Evolutionary conservation across 2,329 filamentous ascomycete genomes (phyloP).

Genomic region (Aureobasidium sp.): DNA sequence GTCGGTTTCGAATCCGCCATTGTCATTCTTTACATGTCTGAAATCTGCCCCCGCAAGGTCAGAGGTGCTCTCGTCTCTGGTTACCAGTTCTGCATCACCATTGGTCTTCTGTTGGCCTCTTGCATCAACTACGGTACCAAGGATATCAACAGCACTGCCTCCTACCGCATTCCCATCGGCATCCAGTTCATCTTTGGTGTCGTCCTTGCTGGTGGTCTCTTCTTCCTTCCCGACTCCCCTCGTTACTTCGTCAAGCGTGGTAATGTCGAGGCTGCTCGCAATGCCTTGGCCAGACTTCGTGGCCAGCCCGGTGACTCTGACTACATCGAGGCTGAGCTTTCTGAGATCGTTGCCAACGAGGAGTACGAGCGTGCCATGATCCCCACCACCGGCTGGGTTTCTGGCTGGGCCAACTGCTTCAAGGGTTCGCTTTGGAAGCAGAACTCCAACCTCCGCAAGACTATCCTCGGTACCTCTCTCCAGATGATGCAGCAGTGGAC

Average conservation of each 20-base stretch:
- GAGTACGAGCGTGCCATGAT: slow-evolving; percentile 70
- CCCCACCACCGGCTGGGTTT: slow-evolving; percentile 57
- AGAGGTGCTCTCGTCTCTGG: slow-evolving; percentile 72
- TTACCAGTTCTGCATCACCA: slow-evolving; percentile 77
- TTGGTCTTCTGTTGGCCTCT: slow-evolving; percentile 63
- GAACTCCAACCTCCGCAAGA: slow-evolving; percentile 45
- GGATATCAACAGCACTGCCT: slow-evolving; percentile 52
- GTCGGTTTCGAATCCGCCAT: slow-evolving; percentile 75
- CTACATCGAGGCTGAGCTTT: slow-evolving; percentile 70
- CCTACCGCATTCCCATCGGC: slow-evolving; percentile 73
- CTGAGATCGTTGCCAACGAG: slow-evolving; percentile 83
- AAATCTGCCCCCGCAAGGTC: slow-evolving; percentile 66
- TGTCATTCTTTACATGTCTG: slow-evolving; percentile 81
- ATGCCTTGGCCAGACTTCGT: slow-evolving; percentile 59
- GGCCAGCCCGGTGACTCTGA: slow-evolving; percentile 66
- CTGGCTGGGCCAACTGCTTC: slow-evolving; percentile 62
- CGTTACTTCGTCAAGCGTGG: slow-evolving; percentile 80
- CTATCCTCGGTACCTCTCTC: slow-evolving; percentile 40
- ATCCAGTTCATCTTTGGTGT: slow-evolving; percentile 76
- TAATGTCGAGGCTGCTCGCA: slow-evolving; percentile 56
- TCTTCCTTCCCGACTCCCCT: slow-evolving; percentile 76
- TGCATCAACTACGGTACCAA: slow-evolving; percentile 67
- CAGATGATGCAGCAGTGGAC: slow-evolving; percentile 56
- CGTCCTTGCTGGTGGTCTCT: slow-evolving; percentile 63
- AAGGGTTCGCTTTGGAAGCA: slow-evolving; percentile 45